phyloP scores from a whole-genome alignment of 257 asterid genomes.

The Haberlea rhodopensis region DNA sequence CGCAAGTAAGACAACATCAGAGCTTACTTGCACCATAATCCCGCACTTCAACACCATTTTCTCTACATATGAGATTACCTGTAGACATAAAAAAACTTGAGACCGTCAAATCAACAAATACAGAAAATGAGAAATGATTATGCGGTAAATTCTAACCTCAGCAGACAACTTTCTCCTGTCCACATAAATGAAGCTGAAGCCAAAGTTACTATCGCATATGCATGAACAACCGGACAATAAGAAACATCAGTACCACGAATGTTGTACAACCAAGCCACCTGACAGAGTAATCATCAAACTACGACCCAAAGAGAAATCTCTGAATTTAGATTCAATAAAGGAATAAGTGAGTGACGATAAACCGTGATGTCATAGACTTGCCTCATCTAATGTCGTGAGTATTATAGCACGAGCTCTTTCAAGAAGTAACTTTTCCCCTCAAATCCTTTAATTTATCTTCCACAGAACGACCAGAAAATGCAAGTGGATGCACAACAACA shows the following conservation, averaged over 20 bases:
- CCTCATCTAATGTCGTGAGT: slow-evolving; percentile 86
- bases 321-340: slow-evolving; percentile 9
- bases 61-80: slow-evolving; percentile 64
- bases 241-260: slow-evolving; percentile 88
- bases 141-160: slow-evolving; percentile 51
- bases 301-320: slow-evolving; percentile 11
- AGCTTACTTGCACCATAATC: slow-evolving; percentile 67
- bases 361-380: slow-evolving; percentile 29
- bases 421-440: slow-evolving; percentile 67
- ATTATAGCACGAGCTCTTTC: slow-evolving; percentile 72
- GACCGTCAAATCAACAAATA: slow-evolving; percentile 18
- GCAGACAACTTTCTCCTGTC: slow-evolving; percentile 72
- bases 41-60: slow-evolving; percentile 67
- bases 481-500: slow-evolving; percentile 60
- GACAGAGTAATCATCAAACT: slow-evolving; percentile 27
- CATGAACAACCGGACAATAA: slow-evolving; percentile 83
- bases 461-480: slow-evolving; percentile 79
- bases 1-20: slow-evolving; percentile 69
- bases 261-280: slow-evolving; percentile 96
- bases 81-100: slow-evolving; percentile 28
- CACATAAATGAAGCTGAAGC: slow-evolving; percentile 75
- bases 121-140: slow-evolving; percentile 7
- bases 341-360: slow-evolving; percentile 1
- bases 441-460: slow-evolving; percentile 74
- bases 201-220: slow-evolving; percentile 79